phyloP scores from a whole-genome alignment of 2,329 filamentous ascomycete genomes.

The Mycocentrospora acerina region DNA sequence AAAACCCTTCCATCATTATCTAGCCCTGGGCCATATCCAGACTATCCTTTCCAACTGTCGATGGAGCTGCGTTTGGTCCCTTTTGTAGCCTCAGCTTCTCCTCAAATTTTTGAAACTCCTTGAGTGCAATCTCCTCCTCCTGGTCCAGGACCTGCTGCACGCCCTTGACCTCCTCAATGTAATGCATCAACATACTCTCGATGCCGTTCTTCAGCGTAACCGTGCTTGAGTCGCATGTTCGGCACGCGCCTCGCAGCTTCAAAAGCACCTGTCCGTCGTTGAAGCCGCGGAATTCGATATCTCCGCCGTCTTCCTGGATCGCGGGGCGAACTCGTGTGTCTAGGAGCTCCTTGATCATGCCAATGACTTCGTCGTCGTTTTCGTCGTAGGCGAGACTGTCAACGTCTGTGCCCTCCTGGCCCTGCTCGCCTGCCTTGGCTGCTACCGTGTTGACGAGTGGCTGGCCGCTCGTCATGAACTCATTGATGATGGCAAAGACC shows the following conservation, averaged over 20 bases:
- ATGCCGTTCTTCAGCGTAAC: constrained; percentile 97
- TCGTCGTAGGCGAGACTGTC: constrained; percentile 83
- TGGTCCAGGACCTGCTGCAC: constrained; percentile 88
- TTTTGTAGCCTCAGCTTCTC: constrained; percentile 71
- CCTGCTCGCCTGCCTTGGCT: constrained; percentile 55
- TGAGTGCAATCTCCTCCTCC: constrained; percentile 83
- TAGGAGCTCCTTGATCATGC: constrained; percentile 97
- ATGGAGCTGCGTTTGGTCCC: constrained; percentile 53
- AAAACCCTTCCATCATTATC: not conserved
- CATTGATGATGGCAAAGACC: constrained; percentile 91
- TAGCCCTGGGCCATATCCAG: constrained; percentile 52
- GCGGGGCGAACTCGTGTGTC: constrained; percentile 93
- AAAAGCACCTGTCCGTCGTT: constrained; percentile 79
- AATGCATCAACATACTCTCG: constrained; percentile 90
- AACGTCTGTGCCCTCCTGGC: constrained; percentile 53
- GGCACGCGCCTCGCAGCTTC: constrained; percentile 88
- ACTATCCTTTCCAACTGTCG: constrained; percentile 53
- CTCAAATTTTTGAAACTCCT: constrained; percentile 93
- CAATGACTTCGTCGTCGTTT: constrained; percentile 88
- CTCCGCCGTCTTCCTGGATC: constrained; percentile 96
- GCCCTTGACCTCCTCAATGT: constrained; percentile 94
- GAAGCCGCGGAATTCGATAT: constrained; percentile 94
- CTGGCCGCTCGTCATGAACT: constrained; percentile 82
- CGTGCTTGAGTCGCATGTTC: constrained; percentile 95
- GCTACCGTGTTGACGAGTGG: constrained; percentile 73